Conservation (phyloP, 2,329 filamentous ascomycete species). For the Cyanodermella asteris region DNA sequence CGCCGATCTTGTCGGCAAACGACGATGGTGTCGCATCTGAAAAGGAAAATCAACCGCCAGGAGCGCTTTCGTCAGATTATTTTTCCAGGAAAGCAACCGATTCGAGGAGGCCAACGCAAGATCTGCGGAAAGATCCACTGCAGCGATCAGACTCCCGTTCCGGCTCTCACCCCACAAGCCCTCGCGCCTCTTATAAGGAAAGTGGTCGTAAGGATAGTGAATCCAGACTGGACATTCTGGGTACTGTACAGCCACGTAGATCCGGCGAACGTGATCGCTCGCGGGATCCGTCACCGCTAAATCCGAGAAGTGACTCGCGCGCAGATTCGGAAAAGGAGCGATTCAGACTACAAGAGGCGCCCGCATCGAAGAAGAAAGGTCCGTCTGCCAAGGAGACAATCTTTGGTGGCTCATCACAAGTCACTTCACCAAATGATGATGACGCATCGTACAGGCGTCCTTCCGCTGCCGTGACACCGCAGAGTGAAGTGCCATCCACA, state of each 20-base stretch:
- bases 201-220: constrained; percentile 36
- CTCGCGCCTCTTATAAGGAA: constrained; percentile 85
- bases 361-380: constrained; percentile 37
- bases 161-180: constrained; percentile 34
- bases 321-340: too few relatives aligned
- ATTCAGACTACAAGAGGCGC: constrained; percentile 65
- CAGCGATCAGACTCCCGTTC: constrained; percentile 6
- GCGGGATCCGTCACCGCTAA: too few relatives aligned
- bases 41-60: constrained; percentile 15
- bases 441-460: too few relatives aligned
- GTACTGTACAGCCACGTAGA: background rate
- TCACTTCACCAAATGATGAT: background rate
- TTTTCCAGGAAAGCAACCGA: too few relatives aligned
- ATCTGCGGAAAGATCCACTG: constrained; percentile 8
- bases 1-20: constrained; percentile 31
- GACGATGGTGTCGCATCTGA: too few relatives aligned
- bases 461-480: too few relatives aligned
- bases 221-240: background rate
- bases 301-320: too few relatives aligned
- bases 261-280: background rate
- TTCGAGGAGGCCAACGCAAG: constrained; percentile 2
- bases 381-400: constrained; percentile 17
- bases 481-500: constrained; percentile 2
- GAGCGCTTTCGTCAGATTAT: too few relatives aligned
- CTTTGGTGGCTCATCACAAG: too few relatives aligned